Evolutionary conservation across 2,329 filamentous ascomycete genomes (phyloP).

Genomic region (Microcyclosporella mali): DNA sequence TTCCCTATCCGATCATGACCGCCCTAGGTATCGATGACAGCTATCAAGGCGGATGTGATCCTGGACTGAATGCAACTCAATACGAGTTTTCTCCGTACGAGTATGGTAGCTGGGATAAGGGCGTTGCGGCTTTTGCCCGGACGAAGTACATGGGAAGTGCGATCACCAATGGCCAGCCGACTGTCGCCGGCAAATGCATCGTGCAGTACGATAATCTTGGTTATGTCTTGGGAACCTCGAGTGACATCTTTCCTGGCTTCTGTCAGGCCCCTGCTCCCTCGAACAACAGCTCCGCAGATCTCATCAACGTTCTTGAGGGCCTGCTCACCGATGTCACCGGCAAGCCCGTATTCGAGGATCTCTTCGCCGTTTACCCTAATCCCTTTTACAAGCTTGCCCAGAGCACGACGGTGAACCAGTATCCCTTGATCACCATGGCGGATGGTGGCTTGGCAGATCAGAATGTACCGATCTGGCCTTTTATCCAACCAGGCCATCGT

Average conservation of each 20-base stretch:
- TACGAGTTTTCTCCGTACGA: slow-evolving; percentile 63
- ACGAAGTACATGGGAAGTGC: slow-evolving; percentile 56
- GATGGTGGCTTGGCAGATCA: slow-evolving; percentile 48
- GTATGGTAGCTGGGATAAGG: slow-evolving; percentile 58
- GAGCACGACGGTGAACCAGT: slow-evolving; percentile 37
- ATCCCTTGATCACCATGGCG: slow-evolving; percentile 41
- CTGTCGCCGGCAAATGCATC: slow-evolving; percentile 39
- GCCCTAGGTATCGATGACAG: slow-evolving; percentile 33
- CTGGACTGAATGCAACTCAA: slow-evolving; percentile 49
- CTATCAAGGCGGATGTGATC: slow-evolving; percentile 34
- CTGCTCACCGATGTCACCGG: slow-evolving; percentile 29
- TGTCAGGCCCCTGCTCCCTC: slow-evolving; percentile 11
- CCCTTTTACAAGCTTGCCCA: slow-evolving; percentile 49
- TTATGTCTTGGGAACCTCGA: slow-evolving; percentile 42
- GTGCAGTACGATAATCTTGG: slow-evolving; percentile 45
- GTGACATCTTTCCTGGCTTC: slow-evolving; percentile 36
- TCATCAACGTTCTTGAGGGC: slow-evolving; percentile 18
- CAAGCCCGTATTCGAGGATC: slow-evolving; percentile 29
- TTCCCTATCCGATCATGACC: slow-evolving; percentile 44
- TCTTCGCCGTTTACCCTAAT: slow-evolving; percentile 55
- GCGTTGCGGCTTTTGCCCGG: slow-evolving; percentile 54
- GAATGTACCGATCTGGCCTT: slow-evolving; percentile 49
- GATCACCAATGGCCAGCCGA: slow-evolving; percentile 46
- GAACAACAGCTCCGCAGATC: not conserved
- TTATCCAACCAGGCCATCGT: slow-evolving; percentile 45